phyloP scores from a whole-genome alignment of 176 grass and related monocot genomes.

The Cymbopogon citratus region DNA sequence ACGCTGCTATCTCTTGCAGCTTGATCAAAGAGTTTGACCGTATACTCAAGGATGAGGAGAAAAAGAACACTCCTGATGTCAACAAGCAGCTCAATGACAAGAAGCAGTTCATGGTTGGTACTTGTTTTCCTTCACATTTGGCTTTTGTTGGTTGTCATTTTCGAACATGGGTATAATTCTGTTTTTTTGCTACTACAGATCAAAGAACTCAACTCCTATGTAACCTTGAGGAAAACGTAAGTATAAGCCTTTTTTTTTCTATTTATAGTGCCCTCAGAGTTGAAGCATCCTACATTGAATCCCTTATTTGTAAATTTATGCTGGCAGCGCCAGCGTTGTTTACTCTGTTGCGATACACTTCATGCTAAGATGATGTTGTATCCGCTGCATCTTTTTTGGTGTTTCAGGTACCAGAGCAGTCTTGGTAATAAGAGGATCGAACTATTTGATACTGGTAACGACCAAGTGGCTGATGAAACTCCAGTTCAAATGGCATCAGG shows the following conservation, averaged over 20 bases:
- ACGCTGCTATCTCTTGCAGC: conserved; percentile 6
- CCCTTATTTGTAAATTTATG: background rate
- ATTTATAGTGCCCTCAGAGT: background rate
- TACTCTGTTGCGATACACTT: background rate
- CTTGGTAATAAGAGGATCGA: conserved; percentile 96
- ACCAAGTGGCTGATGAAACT: conserved; percentile 53
- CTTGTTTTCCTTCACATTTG: background rate
- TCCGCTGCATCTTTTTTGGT: background rate
- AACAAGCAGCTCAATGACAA: conserved; percentile 96
- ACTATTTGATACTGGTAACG: conserved; percentile 75
- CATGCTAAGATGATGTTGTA: background rate
- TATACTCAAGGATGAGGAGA: conserved; percentile 84
- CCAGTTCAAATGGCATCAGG: conserved; percentile 75
- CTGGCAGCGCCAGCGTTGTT: background rate
- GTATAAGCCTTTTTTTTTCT: background rate
- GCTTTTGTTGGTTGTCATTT: background rate
- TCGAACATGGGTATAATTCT: conserved; percentile 9
- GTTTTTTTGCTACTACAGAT: conserved; percentile 53
- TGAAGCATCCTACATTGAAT: background rate
- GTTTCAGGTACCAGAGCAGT: conserved; percentile 81
- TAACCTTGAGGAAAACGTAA: conserved; percentile 94
- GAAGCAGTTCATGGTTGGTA: conserved; percentile 88
- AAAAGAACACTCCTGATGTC: conserved; percentile 53
- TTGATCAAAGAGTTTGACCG: conserved; percentile 88
- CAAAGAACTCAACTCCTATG: conserved; percentile 94